A percentile compares a stretch with the other conserved stretches of the same genome.
Evolutionary conservation across 176 grass and related monocot species (phyloP).

Genomic region (Poa annua): DNA sequence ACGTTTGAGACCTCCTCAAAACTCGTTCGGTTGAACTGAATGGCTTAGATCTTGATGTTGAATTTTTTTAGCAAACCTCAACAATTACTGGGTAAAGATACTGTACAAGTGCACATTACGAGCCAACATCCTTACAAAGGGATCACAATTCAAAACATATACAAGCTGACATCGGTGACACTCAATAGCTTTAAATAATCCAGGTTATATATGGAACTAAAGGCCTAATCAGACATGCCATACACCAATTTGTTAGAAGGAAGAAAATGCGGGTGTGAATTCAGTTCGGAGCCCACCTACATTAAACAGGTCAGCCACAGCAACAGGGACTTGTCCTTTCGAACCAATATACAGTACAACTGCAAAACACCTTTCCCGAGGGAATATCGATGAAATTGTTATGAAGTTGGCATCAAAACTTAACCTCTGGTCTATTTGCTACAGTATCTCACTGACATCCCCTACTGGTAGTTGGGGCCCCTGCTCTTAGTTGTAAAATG

Average conservation of each 20-base stretch:
- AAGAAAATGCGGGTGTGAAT: background rate
- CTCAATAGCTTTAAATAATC: conserved; percentile 5
- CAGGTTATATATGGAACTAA: background rate
- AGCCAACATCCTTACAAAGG: background rate
- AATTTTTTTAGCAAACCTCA: no score
- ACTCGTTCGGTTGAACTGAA: no score
- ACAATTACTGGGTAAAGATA: no score
- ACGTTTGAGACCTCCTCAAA: no score
- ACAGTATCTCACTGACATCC: conserved; percentile 1
- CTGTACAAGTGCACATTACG: background rate
- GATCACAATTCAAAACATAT: background rate
- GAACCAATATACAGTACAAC: no score
- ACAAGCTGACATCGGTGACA: background rate
- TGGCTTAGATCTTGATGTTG: no score
- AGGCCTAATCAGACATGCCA: no score
- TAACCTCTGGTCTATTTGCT: background rate
- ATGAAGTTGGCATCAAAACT: background rate
- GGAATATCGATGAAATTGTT: conserved; percentile 1
- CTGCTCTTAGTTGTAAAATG: background rate
- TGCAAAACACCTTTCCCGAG: background rate
- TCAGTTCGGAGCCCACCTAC: background rate
- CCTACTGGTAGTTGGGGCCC: background rate
- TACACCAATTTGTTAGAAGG: background rate
- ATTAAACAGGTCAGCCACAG: conserved; percentile 7
- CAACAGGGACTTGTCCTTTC: background rate